Percentiles rank a stretch among this genome's conserved stretches.
Conservation (phyloP, 2,329 filamentous ascomycete genomes). For the Fusarium nisikadoi region DNA sequence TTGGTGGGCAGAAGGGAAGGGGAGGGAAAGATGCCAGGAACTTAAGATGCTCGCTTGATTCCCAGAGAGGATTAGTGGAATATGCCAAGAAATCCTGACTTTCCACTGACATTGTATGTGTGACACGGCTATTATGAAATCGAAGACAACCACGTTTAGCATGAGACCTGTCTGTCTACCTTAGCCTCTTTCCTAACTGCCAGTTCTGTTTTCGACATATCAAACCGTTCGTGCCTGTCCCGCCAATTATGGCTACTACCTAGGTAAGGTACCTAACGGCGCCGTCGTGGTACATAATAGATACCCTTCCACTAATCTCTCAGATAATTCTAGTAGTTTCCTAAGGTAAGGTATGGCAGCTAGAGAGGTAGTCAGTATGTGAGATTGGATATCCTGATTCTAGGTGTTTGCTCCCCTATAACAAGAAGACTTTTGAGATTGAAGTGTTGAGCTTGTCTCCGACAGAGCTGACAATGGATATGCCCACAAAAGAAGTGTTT, state of each 20-base stretch:
- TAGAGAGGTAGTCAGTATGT: background rate
- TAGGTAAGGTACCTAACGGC: background rate
- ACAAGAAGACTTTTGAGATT: background rate
- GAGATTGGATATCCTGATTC: background rate
- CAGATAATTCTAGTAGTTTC: background rate
- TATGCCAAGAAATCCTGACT: conserved; percentile 29
- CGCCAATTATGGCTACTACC: conserved; percentile 13
- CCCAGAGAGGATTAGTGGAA: conserved; percentile 28
- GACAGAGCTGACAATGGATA: conserved; percentile 13
- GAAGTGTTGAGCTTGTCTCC: background rate
- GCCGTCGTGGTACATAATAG: background rate
- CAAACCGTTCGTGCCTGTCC: conserved; percentile 1
- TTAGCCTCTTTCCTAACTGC: background rate
- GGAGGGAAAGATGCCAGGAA: conserved; percentile 28
- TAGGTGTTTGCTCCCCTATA: background rate
- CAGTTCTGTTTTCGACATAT: background rate
- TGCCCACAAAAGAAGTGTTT: conserved; percentile 9
- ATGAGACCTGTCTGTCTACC: background rate
- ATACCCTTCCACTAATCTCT: background rate
- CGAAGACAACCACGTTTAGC: conserved; percentile 11
- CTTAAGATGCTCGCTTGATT: conserved; percentile 22
- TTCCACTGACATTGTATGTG: conserved; percentile 14
- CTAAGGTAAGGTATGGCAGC: background rate
- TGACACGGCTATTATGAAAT: conserved; percentile 7
- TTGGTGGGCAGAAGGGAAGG: conserved; percentile 1